Percentiles rank a stretch among this genome's conserved stretches.
Evolutionary conservation across 805 yeast species (phyloP).

Genomic region (Lachancea nothofagi): DNA sequence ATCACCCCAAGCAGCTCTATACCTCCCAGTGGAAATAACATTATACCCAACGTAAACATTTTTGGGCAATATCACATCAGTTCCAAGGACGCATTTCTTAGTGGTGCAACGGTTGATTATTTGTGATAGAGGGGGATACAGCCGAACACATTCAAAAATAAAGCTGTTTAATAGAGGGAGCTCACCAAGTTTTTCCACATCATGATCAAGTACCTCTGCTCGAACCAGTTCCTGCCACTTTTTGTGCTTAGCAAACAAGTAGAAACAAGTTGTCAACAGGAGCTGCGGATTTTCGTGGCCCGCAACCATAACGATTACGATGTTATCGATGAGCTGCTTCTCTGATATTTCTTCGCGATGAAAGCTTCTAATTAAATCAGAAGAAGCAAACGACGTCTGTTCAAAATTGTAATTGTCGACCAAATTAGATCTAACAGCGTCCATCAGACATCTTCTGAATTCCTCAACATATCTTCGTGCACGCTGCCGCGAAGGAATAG

Average conservation of each 20-base stretch:
- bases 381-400: conserved; percentile 37
- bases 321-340: conserved; percentile 48
- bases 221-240: conserved; percentile 34
- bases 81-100: conserved; percentile 36
- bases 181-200: conserved; percentile 14
- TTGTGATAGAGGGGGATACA: conserved; percentile 53
- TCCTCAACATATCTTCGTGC: conserved; percentile 40
- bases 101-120: conserved; percentile 48
- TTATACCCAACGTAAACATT: conserved; percentile 52
- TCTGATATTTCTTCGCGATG: conserved; percentile 36
- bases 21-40: conserved; percentile 47
- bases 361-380: conserved; percentile 38
- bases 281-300: conserved; percentile 63
- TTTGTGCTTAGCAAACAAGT: conserved; percentile 40
- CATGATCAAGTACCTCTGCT: conserved; percentile 9
- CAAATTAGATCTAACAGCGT: conserved; percentile 33
- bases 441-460: conserved; percentile 37
- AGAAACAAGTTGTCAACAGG: conserved; percentile 43
- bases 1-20: conserved; percentile 39
- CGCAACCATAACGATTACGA: conserved; percentile 51
- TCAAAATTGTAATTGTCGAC: conserved; percentile 29
- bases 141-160: conserved; percentile 43
- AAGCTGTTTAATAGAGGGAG: conserved; percentile 33
- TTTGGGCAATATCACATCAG: conserved; percentile 41
- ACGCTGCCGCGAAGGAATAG: conserved; percentile 41